Conservation (phyloP, 1,139 yeast genomes). For the Lodderomyces metapsilosis region DNA sequence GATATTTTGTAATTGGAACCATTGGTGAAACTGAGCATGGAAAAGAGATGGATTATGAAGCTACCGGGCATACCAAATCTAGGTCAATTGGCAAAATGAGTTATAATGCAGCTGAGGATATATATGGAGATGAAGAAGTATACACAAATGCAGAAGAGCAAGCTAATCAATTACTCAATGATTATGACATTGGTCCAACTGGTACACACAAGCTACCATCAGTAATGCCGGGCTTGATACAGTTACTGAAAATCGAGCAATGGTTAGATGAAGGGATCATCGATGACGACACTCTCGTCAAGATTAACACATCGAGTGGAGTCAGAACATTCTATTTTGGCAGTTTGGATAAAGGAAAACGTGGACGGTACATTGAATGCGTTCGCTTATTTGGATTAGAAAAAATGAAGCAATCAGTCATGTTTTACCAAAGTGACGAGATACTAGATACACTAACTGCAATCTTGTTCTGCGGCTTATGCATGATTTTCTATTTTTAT, state of each 20-base stretch:
- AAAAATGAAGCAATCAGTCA: conserved; percentile 21
- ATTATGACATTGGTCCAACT: conserved; percentile 7
- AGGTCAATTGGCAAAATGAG: conserved; percentile 13
- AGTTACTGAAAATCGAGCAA: conserved; percentile 44
- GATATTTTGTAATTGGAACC: conserved; percentile 38
- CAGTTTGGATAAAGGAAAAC: conserved; percentile 20
- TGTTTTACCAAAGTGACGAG: too few relatives aligned
- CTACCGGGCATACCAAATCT: conserved; percentile 5
- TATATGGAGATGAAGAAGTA: conserved; percentile 27
- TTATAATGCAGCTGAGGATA: conserved; percentile 32
- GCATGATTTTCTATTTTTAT: too few relatives aligned
- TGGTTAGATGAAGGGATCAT: conserved; percentile 21
- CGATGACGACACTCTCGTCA: conserved; percentile 18
- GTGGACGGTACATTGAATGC: conserved; percentile 34
- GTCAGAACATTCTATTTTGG: conserved; percentile 19
- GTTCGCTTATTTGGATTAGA: conserved; percentile 41
- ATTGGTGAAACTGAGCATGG: conserved; percentile 5
- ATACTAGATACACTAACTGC: too few relatives aligned
- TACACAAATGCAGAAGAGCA: conserved; percentile 22
- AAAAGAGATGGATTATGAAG: conserved; percentile 18
- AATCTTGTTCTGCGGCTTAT: too few relatives aligned
- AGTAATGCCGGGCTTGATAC: conserved; percentile 52
- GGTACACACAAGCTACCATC: conserved; percentile 28
- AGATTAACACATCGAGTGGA: conserved; percentile 15
- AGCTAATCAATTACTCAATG: conserved; percentile 18